Evolutionary conservation across 352 stramenopile species (phyloP), one percentile per base, ranked within the genome.

Genomic region (Phytopythium boreale): DNA sequence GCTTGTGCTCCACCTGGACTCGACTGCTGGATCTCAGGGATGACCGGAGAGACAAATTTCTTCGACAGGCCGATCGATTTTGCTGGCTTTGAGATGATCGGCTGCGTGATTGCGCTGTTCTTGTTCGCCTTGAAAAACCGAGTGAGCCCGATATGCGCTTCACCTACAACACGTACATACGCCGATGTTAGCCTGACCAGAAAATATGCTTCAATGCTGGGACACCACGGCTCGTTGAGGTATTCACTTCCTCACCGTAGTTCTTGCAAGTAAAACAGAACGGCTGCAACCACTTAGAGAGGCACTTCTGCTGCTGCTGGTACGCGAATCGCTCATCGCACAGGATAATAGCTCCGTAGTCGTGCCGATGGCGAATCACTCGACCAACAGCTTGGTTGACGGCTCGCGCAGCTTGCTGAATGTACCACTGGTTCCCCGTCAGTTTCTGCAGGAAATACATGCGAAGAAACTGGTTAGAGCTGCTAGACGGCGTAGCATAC

Each of bases 301-400:
- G 63, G 26, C 91, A 96, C 22, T 97, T 82, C 55, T 93, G 82
- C 62, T 98, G 97, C 56, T 93, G 84, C 46, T 86, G 74, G 24
- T 96, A 77, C 0, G 77, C 84, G 87, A 99, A 99, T 2, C 98
- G 90, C 69, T 98, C 94, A 71, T 99, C 98, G 29, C 97, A 80
- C 27, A 99, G 73, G 46, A 99, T 87, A 36, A 99, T 98, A 24
- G 95, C 92, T 36, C 98, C 98, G 65, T 97, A 99, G 67, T 99
- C 98, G 60, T 97, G 87, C 19, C 92, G 88, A 72, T 99, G 98
- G 14, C 98, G 96, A 84, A 99, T 99, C 7, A 99, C 97, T 66
- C 98, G 88, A 3, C 98, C 98, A 56, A 99, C 94, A 9, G 98
- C 97, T 87, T 99, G 98, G 74, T 99, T 99, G 14, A 99, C 96